Evolutionary conservation across 164 flowering plant genomes (phyloP).

Genomic region (Pachysandra terminalis): DNA sequence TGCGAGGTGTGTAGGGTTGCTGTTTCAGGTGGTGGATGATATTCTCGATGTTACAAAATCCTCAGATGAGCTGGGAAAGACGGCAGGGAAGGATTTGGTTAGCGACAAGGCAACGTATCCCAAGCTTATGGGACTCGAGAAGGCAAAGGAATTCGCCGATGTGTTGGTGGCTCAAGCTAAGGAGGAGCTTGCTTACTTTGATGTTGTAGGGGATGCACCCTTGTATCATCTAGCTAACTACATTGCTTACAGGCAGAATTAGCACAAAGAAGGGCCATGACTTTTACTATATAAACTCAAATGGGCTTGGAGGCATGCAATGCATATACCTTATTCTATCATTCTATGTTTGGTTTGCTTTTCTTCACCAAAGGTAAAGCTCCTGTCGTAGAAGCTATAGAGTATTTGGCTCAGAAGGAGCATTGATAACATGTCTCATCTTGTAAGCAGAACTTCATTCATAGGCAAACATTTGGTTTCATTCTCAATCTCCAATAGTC

Average conservation of each 20-base stretch:
- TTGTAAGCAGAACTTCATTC: too few species aligned
- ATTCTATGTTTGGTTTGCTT: too few species aligned
- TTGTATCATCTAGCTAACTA: constrained; percentile 25
- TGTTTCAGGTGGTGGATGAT: constrained; percentile 46
- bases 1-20: constrained; percentile 28
- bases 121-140: constrained; percentile 33
- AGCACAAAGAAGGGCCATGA: neutral
- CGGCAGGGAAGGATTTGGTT: constrained; percentile 31
- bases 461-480: too few species aligned
- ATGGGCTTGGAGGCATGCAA: too few species aligned
- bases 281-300: neutral
- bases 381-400: too few species aligned
- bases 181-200: constrained; percentile 24
- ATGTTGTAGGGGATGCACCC: constrained; percentile 25
- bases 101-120: constrained; percentile 35
- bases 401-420: too few species aligned
- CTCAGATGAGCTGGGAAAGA: constrained; percentile 34
- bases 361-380: too few species aligned
- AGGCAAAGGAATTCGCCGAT: constrained; percentile 24
- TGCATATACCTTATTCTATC: too few species aligned
- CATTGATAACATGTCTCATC: too few species aligned
- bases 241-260: constrained; percentile 29
- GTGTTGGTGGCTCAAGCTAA: constrained; percentile 20
- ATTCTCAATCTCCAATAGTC: too few species aligned
- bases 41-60: constrained; percentile 39